Evolutionary conservation across 345 rosid species (phyloP), one percentile per base, ranked within the genome.

Genomic region (Euphorbia lathyris): DNA sequence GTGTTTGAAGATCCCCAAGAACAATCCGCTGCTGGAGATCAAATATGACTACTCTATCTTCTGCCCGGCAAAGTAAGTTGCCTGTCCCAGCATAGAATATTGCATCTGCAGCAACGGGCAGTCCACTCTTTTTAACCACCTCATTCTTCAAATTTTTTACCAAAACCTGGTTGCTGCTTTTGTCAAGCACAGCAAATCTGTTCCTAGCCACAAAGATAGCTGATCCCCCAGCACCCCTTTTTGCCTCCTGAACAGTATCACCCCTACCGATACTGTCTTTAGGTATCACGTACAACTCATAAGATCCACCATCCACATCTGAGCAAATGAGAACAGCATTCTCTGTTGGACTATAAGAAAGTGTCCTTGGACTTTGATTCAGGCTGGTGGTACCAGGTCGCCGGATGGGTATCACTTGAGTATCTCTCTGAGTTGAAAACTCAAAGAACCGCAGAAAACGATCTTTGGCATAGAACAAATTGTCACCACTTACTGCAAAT

Each of bases 81-180:
- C 96, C 97, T 14, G 95, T 90, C 16, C 98, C 98, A 23, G 96
- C 98, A 76, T 94, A 91, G 72, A 91, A 94, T 29, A 94, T 82
- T 62, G 96, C 93, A 78, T 91, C 97, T 0, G 90, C 85, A 40
- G 89, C 82, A 3, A 88, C 80, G 0, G 98, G 96, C 40, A 94
- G 90, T 42, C 72, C 50, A 58, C 88, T 79, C 77, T 86, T 89
- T 68, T 94, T 94, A 58, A 94, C 92, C 58, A 94, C 85, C 78
- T 91, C 95, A 45, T 94, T 91, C 69, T 87, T 87, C 16, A 91
- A 82, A 74, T 91, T 89, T 81, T 86, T 94, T 27, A 94, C 86
- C 48, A 85, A 29, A 40, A 94, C 98, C 51, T 88, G 98, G 80
- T 87, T 90, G 83, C 86, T 88, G 77, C 89, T 84, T 82, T 84